Base-by-base conservation (phyloP, 495 filamentous ascomycete genomes). In the Evansstolkia leycettana region DNA sequence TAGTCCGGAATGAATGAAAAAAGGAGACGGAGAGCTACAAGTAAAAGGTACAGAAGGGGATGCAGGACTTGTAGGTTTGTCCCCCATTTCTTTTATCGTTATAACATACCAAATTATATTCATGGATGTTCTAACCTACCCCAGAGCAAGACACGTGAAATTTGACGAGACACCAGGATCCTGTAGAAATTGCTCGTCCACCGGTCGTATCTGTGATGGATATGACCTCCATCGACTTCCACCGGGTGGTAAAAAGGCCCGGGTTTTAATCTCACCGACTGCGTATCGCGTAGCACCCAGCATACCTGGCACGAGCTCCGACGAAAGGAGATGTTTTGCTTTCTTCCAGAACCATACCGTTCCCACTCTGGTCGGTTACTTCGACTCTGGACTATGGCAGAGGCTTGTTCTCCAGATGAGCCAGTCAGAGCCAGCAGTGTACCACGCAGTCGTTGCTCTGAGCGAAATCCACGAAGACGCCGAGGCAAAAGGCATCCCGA, bases 401-500 rank as follows among this genome's bases (percentile, higher is more conserved):
- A 52, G 35, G 2, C 48, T 70, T 5, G 34, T 74, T 2, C 48
- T 71, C 17, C 71, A 68, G 33, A 57, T 61, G 23, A 54, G 54
- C 31, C 38, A 53, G 3, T 41, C 14, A 1, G 72, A 74, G 34
- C 64, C 62, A 15, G 67, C 69, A 5, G 65, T 75, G 7, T 47
- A 62, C 34, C 69, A 75, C 44, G 69, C 69, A 7, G 54, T 62
- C 10, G 48, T 73, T 11, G 63, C 69, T 10, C 36, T 74, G 9
- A 57, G 65, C 37, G 53, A 65, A 0, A 51, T 57, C 3, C 67
- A 73, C 28, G 58, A 57, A 31, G 44, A 51, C 19, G 28, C 33
- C 7, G 41, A 51, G 18, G 31, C 17, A 19, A 32, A 33, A 19
- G 48, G 45, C 1, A 33, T 33, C 16, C 41, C 44, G 17, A 17